A percentile compares a stretch with the other conserved stretches of the same genome.
These are phyloP conservation scores for Brassica rapa DNA, from an alignment of 345 rosid species.

Conservation along the genomic window DNA sequence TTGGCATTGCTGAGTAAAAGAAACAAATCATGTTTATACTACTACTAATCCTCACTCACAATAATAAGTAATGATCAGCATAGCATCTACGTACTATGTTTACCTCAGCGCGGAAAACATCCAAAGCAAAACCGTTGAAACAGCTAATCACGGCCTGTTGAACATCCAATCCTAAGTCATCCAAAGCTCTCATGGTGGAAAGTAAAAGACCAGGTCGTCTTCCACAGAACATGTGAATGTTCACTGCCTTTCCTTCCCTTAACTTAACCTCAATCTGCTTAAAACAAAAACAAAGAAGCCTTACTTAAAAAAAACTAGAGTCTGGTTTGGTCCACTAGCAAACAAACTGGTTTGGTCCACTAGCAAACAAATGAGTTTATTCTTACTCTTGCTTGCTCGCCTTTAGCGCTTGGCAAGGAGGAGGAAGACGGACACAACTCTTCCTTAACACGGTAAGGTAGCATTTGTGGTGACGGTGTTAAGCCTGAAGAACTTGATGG, in stretches of 20 bases:
- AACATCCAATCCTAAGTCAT: constrained; percentile 89
- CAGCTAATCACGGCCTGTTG: constrained; percentile 98
- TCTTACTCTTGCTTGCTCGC: constrained; percentile 80
- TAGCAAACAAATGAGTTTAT: not conserved
- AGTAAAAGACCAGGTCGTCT: constrained; percentile 87
- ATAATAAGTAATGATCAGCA: constrained; percentile 1
- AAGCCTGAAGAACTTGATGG: constrained; percentile 61
- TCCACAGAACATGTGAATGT: constrained; percentile 94
- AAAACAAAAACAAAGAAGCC: not conserved
- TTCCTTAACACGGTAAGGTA: constrained; percentile 76
- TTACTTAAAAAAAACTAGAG: not conserved
- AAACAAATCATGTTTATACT: constrained; percentile 10
- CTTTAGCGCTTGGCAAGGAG: constrained; percentile 77
- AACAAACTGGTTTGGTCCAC: not conserved
- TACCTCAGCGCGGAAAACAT: constrained; percentile 96
- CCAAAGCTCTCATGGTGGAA: constrained; percentile 90
- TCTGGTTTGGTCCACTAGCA: not conserved
- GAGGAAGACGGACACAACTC: constrained; percentile 63
- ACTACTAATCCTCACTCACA: not conserved
- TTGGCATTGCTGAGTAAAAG: constrained; percentile 68
- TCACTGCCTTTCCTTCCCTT: constrained; percentile 92
- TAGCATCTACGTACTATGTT: not conserved
- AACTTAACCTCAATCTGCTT: constrained; percentile 79
- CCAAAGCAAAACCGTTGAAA: constrained; percentile 92
- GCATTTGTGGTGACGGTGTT: constrained; percentile 76